Evolutionary conservation across 2,329 filamentous ascomycete species (phyloP).

Genomic region (Aspergillus viridinutans): DNA sequence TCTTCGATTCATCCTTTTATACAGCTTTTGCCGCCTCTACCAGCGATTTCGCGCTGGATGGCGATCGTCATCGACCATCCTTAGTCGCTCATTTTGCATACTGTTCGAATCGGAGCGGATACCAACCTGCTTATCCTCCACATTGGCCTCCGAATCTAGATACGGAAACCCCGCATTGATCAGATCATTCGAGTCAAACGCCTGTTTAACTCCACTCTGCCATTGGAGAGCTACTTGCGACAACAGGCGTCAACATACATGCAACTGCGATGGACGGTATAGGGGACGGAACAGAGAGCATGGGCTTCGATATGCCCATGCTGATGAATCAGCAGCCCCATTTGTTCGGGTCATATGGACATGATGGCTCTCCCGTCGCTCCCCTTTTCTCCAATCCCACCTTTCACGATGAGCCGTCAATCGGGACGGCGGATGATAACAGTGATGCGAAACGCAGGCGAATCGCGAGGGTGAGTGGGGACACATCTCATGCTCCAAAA

Average conservation of each 20-base stretch:
- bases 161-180: slow-evolving; percentile 16
- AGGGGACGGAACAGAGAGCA: slow-evolving; percentile 34
- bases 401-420: slow-evolving; percentile 43
- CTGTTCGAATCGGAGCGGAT: background rate
- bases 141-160: background rate
- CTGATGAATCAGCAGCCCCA: slow-evolving; percentile 63
- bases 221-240: slow-evolving; percentile 5
- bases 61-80: slow-evolving; percentile 6
- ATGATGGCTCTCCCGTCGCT: slow-evolving; percentile 57
- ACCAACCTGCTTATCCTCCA: background rate
- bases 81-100: slow-evolving; percentile 12
- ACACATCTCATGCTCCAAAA: background rate
- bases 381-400: slow-evolving; percentile 43
- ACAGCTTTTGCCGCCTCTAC: background rate
- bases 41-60: slow-evolving; percentile 2
- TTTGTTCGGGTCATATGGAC: slow-evolving; percentile 61
- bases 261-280: slow-evolving; percentile 30
- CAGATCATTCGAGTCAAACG: slow-evolving; percentile 9
- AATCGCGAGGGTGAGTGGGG: slow-evolving; percentile 71
- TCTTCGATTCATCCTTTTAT: slow-evolving; percentile 1
- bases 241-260: slow-evolving; percentile 1
- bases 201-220: slow-evolving; percentile 15
- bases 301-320: slow-evolving; percentile 45
- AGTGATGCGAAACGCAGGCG: slow-evolving; percentile 84
- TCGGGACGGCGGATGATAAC: slow-evolving; percentile 47